Evolutionary conservation across 805 yeast genomes (phyloP).

Genomic region (Tetrapisispora fleetii): DNA sequence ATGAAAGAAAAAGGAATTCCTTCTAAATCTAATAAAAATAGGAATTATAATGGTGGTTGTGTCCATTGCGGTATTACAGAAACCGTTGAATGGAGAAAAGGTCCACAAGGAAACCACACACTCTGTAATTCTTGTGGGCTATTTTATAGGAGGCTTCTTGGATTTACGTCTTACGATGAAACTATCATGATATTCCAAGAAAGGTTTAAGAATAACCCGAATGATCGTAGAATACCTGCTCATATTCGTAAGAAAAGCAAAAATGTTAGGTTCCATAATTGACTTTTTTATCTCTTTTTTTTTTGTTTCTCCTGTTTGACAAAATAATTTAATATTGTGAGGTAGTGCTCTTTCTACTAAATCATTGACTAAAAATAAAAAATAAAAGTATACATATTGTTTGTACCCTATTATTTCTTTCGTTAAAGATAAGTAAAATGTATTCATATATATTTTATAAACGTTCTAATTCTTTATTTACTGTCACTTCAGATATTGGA

Average conservation of each 20-base stretch:
- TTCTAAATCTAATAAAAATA: neutral
- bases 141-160: neutral
- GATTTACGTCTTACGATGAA: neutral
- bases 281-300: neutral
- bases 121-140: neutral
- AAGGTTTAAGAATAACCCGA: neutral
- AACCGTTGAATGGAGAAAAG: conserved; percentile 1
- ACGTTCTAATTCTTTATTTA: too few species aligned
- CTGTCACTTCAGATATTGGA: too few species aligned
- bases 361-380: too few species aligned
- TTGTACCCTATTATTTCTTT: too few species aligned
- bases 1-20: neutral
- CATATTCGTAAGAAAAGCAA: conserved; percentile 1
- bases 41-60: conserved; percentile 1
- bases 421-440: too few species aligned
- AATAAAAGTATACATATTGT: too few species aligned
- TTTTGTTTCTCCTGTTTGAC: neutral
- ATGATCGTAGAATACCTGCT: conserved; percentile 1
- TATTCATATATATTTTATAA: too few species aligned
- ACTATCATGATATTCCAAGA: neutral
- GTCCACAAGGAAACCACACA: conserved; percentile 1
- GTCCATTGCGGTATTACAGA: conserved; percentile 1
- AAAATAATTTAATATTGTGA: too few species aligned
- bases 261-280: neutral
- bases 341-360: too few species aligned